Evolutionary conservation across 495 filamentous ascomycete species (phyloP).

Genomic region (Tirmania nivea): DNA sequence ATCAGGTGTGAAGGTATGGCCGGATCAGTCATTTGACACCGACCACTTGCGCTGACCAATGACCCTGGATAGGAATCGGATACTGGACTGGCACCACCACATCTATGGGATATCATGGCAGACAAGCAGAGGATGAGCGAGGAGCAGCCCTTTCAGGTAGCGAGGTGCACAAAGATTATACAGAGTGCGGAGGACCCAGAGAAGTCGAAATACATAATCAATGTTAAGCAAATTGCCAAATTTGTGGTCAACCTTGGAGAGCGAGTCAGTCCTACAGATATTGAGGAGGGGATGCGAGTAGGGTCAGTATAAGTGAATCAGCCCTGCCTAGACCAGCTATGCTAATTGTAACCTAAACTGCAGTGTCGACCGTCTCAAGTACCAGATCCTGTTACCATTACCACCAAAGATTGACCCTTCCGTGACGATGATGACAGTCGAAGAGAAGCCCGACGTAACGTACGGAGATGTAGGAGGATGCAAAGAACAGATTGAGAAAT

Average conservation of each 20-base stretch:
- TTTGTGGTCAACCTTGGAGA: slow-evolving; percentile 97
- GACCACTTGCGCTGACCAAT: slow-evolving; percentile 11
- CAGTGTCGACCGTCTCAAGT: slow-evolving; percentile 93
- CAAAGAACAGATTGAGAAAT: slow-evolving; percentile 98
- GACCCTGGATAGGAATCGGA: slow-evolving; percentile 57
- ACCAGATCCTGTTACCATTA: slow-evolving; percentile 91
- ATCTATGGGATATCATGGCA: slow-evolving; percentile 95
- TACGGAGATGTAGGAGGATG: slow-evolving; percentile 97
- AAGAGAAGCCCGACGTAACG: slow-evolving; percentile 98
- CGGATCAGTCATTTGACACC: slow-evolving; percentile 1
- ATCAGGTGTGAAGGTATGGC: slow-evolving; percentile 25
- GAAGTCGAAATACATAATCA: slow-evolving; percentile 99
- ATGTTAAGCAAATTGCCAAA: slow-evolving; percentile 98
- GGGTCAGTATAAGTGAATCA: slow-evolving; percentile 28
- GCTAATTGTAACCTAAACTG: slow-evolving; percentile 1
- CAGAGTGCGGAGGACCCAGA: slow-evolving; percentile 87
- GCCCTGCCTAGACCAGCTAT: not conserved
- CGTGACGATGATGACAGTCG: slow-evolving; percentile 99
- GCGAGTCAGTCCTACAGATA: slow-evolving; percentile 91
- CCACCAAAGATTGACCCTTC: slow-evolving; percentile 97
- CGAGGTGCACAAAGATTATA: slow-evolving; percentile 97
- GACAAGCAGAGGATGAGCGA: slow-evolving; percentile 96
- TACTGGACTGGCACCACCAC: slow-evolving; percentile 89
- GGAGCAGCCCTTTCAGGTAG: slow-evolving; percentile 93
- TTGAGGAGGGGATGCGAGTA: slow-evolving; percentile 96